Base-by-base conservation (phyloP, 176 grass and related monocot species). In the Phyllostachys edulis region DNA sequence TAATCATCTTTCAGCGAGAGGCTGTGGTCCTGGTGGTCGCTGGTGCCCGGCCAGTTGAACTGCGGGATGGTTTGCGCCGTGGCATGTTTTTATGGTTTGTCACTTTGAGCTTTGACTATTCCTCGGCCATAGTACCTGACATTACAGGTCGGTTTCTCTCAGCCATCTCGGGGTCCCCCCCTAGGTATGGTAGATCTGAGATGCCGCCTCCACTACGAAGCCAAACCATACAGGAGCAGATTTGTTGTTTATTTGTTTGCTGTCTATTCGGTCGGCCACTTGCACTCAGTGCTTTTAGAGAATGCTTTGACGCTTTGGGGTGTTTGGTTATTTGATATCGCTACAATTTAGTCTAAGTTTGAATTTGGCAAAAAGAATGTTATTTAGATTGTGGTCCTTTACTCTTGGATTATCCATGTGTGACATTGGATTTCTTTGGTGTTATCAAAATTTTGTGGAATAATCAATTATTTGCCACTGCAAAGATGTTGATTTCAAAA, bases 241-340 rank as follows among this genome's bases (percentile, higher is more conserved):
- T 79, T 90, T 87, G 79, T 59, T 90, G 67, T 42, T 83, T 73
- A 79, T 87, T 90, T 73, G 80, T 79, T 87, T 24, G 67, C 79
- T 90, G 78, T 90, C 84, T 21, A 65, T 55, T 86, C 83, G 26
- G 26, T 51, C 42, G 83, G 52, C 36, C 70, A 21, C 41, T 1
- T 24, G 54, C 69, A 10, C 52, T 11, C 67, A 24, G 2, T 67
- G 47, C 74, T 36, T 20, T 11, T 41, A 42, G 9, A 18, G 62
- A 69, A 23, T 42, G 50, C 29, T 40, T n/a, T 62, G 7, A 66
- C 54, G 17, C 40, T 23, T 1, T n/a, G n/a, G n/a, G n/a, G n/a
- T n/a, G n/a, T n/a, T n/a, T n/a, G n/a, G n/a, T n/a, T n/a, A n/a
- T n/a, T n/a, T n/a, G n/a, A n/a, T n/a, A n/a, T n/a, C n/a, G n/a